Conservation (phyloP, 2,329 filamentous ascomycete genomes). For the Orbilia javanica region DNA sequence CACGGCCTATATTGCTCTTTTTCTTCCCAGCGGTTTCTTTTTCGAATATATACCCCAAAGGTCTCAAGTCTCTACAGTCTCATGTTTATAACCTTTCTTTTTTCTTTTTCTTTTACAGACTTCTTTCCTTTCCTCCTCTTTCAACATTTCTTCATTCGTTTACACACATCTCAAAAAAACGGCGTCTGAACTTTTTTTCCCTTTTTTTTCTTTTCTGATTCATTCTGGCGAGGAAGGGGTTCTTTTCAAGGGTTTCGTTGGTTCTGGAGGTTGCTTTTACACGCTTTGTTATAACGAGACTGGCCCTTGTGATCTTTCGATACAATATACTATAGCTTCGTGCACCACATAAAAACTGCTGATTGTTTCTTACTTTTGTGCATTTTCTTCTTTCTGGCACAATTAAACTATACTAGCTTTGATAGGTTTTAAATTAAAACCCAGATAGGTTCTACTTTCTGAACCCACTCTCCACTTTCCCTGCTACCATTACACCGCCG, state of each 20-base stretch:
- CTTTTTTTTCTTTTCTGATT: slow-evolving; percentile 22
- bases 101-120: slow-evolving; percentile 7
- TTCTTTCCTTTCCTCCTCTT: slow-evolving; percentile 9
- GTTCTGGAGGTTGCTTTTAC: slow-evolving; percentile 14
- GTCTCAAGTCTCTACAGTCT: slow-evolving; percentile 24
- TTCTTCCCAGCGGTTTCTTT: slow-evolving; percentile 26
- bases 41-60: slow-evolving; percentile 44
- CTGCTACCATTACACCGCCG: not conserved
- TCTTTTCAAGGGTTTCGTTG: slow-evolving; percentile 19
- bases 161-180: not conserved
- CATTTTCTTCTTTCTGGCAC: not conserved
- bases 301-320: slow-evolving; percentile 26
- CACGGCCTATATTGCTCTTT: slow-evolving; percentile 1
- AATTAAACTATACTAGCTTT: not conserved
- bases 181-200: slow-evolving; percentile 23
- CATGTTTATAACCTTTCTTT: slow-evolving; percentile 11
- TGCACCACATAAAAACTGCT: slow-evolving; percentile 22
- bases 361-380: not conserved
- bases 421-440: not conserved
- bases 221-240: slow-evolving; percentile 20
- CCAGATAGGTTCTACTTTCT: not conserved
- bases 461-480: not conserved
- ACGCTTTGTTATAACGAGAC: slow-evolving; percentile 29
- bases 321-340: slow-evolving; percentile 28
- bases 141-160: slow-evolving; percentile 9